A percentile compares a stretch with the other conserved stretches of the same genome.
phyloP scores from a whole-genome alignment of 352 stramenopile species.

The Globisporangium solare region DNA sequence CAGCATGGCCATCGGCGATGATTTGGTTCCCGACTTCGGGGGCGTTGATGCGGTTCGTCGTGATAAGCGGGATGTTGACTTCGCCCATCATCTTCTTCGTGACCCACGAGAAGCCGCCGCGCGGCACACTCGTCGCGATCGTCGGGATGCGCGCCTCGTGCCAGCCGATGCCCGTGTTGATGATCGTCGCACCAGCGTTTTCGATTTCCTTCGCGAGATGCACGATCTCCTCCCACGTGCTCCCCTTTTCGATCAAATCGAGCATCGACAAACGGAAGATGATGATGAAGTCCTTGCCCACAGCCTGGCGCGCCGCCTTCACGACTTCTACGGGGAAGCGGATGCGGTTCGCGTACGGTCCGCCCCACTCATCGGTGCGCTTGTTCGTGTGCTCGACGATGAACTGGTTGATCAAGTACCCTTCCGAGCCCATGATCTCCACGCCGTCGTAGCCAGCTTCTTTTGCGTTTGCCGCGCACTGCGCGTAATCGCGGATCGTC shows the following conservation, averaged over 20 bases:
- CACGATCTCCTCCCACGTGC: constrained; percentile 86
- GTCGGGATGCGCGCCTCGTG: constrained; percentile 97
- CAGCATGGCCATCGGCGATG: constrained; percentile 73
- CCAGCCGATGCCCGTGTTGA: constrained; percentile 99
- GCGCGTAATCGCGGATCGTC: constrained; percentile 94
- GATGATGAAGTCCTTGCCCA: constrained; percentile 95
- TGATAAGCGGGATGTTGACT: constrained; percentile 91
- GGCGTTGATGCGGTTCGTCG: constrained; percentile 98
- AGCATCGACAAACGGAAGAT: constrained; percentile 97
- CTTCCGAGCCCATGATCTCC: constrained; percentile 98
- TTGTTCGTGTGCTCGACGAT: constrained; percentile 94
- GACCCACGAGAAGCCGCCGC: constrained; percentile 92
- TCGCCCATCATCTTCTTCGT: constrained; percentile 89
- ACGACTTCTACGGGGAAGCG: constrained; percentile 94
- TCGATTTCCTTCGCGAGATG: constrained; percentile 90
- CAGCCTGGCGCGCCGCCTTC: constrained; percentile 80
- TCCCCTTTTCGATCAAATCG: constrained; percentile 93
- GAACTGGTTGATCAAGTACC: constrained; percentile 99
- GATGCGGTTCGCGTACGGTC: constrained; percentile 92
- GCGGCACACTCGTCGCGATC: constrained; percentile 95
- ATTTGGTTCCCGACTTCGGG: constrained; percentile 89
- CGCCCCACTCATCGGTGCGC: constrained; percentile 93
- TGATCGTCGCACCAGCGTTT: constrained; percentile 91
- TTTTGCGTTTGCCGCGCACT: constrained; percentile 71
- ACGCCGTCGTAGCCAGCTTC: constrained; percentile 97